These are phyloP conservation scores for Pyrenochaeta sp. DNA, from an alignment of 2,329 filamentous ascomycete genomes.

Conservation along the genomic window DNA sequence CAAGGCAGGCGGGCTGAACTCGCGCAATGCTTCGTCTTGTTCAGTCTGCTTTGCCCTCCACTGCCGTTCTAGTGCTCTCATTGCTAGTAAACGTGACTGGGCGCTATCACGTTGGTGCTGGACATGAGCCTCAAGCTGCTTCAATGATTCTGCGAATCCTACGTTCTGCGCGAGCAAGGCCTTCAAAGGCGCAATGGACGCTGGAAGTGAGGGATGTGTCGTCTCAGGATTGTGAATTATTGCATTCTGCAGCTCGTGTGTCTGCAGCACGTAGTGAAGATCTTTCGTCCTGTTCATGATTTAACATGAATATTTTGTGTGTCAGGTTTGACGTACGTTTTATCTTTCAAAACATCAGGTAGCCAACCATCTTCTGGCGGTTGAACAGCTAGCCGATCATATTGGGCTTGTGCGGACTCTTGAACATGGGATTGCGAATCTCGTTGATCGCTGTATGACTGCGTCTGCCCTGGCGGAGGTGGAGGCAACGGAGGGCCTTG, in stretches of 20 bases:
- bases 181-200: conserved; percentile 71
- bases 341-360: conserved; percentile 77
- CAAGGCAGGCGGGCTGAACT: conserved; percentile 85
- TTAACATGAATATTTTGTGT: conserved; percentile 23
- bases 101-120: conserved; percentile 71
- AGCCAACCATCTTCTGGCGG: conserved; percentile 74
- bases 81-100: conserved; percentile 81
- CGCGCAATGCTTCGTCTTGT: conserved; percentile 83
- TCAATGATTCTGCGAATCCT: conserved; percentile 70
- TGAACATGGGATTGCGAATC: conserved; percentile 26
- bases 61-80: conserved; percentile 88
- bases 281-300: conserved; percentile 72
- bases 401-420: conserved; percentile 24
- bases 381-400: conserved; percentile 28
- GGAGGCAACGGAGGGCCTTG: conserved; percentile 57
- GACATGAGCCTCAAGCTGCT: conserved; percentile 67
- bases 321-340: conserved; percentile 69
- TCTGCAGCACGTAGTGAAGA: conserved; percentile 73
- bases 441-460: conserved; percentile 30
- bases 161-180: conserved; percentile 75
- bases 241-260: conserved; percentile 73
- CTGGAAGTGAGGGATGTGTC: conserved; percentile 74
- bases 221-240: conserved; percentile 73
- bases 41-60: conserved; percentile 89
- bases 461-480: conserved; percentile 49